A percentile compares a stretch with the other conserved stretches of the same genome.
Conservation (phyloP, 768 basidiomycete species). For the Tephrocybe rancida region DNA sequence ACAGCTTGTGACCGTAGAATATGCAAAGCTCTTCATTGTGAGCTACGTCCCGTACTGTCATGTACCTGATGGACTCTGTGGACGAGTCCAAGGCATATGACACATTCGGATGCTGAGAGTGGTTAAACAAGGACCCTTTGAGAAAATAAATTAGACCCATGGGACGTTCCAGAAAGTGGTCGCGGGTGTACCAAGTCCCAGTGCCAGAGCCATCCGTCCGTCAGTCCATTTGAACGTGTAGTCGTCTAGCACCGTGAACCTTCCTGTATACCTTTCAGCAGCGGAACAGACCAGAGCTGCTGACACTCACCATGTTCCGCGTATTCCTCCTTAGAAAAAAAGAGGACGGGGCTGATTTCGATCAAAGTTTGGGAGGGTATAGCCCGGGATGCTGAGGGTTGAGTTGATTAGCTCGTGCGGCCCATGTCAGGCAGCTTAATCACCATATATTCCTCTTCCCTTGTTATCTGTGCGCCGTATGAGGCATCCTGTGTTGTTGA, state of each 20-base stretch:
- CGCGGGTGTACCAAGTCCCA: constrained; percentile 63
- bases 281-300: neutral
- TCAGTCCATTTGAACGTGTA: constrained; percentile 80
- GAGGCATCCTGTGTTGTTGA: constrained; percentile 51
- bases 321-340: constrained; percentile 75
- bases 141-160: neutral
- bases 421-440: too few relatives aligned
- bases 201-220: constrained; percentile 73
- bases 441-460: constrained; percentile 70
- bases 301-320: constrained; percentile 47
- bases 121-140: constrained; percentile 83
- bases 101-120: constrained; percentile 70
- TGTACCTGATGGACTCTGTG: constrained; percentile 65
- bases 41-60: constrained; percentile 52
- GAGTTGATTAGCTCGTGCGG: neutral
- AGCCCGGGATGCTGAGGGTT: constrained; percentile 42
- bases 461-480: constrained; percentile 48
- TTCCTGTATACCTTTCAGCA: constrained; percentile 24
- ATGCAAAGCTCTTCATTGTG: constrained; percentile 79
- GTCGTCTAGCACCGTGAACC: constrained; percentile 66
- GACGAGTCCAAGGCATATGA: constrained; percentile 57
- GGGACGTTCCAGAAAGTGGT: neutral
- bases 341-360: constrained; percentile 85
- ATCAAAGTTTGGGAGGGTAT: constrained; percentile 69
- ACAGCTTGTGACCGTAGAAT: constrained; percentile 70